Percentiles rank a stretch among this genome's conserved stretches.
Conservation (phyloP, 768 basidiomycete genomes). For the Lepiota brunneoincarnata region DNA sequence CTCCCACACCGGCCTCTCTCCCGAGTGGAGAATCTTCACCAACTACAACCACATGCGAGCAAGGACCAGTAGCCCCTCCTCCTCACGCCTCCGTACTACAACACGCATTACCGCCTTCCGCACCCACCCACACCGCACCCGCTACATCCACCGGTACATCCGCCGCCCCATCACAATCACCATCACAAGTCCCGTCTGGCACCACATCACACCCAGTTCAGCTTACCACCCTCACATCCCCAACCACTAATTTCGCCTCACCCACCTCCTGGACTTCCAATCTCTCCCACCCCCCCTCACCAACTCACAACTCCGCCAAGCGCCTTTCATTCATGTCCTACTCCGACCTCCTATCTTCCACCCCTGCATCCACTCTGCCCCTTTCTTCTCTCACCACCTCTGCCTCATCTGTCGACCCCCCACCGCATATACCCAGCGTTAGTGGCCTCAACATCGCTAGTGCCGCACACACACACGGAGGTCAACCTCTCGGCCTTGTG, state of each 20-base stretch:
- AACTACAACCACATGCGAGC: constrained; percentile 3
- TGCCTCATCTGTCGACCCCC: constrained; percentile 52
- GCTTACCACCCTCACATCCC: neutral
- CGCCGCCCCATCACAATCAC: constrained; percentile 6
- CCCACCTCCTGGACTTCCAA: constrained; percentile 17
- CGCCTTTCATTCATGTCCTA: constrained; percentile 90
- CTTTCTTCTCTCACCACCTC: constrained; percentile 72
- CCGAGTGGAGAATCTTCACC: constrained; percentile 11
- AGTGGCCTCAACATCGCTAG: constrained; percentile 29
- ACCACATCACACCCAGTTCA: neutral
- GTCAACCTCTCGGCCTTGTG: neutral
- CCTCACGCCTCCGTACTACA: neutral
- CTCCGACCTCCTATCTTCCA: constrained; percentile 75
- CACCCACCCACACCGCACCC: neutral
- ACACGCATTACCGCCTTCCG: too few species aligned
- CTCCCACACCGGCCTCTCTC: constrained; percentile 37
- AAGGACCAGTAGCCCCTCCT: neutral
- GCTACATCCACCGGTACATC: neutral
- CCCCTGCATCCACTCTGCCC: constrained; percentile 69
- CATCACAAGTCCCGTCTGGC: neutral
- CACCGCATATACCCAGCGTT: constrained; percentile 72
- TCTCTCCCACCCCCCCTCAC: constrained; percentile 35
- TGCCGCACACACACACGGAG: neutral
- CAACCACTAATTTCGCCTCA: constrained; percentile 7
- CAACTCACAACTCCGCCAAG: constrained; percentile 49